Base-by-base conservation (phyloP, 495 filamentous ascomycete genomes). In the Penicillium taxi region DNA sequence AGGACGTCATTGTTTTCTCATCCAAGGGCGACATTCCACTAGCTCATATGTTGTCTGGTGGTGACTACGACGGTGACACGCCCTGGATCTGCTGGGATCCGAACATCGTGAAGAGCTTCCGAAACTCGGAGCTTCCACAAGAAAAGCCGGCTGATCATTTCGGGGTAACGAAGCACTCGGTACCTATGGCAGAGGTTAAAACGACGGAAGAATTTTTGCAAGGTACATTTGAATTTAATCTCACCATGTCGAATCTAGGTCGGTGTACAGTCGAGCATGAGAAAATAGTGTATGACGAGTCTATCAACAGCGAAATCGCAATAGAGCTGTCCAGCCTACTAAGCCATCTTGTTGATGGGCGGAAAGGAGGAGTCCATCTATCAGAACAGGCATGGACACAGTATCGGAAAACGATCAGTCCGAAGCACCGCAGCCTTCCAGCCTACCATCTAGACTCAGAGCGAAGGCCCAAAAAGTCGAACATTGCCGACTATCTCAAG, bases 31-130 rank as follows among this genome's bases (percentile, higher is more conserved):
- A 72, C 8, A 69, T 70, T 14, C 75, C 86, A 0, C 70, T 94
- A 1, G 91, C 88, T 0, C 74, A 78, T 21, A 84, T 86, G 56
- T 67, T 96, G 0, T 91, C 86, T 3, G 91, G 90, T 9, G 91
- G 91, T 6, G 91, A 98, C 58, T 96, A 96, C 54, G 90, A 96
- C 41, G 91, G 91, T 0, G 91, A 98, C 46, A 81, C 71, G 26
- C 84, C 79, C 0, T 91, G 87, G 88, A 66, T 94, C 11, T 95
- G 88, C 56, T 96, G 87, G 89, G 88, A 96, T 40, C 67, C 69
- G 2, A 63, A 62, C 1, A 76, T 96, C 9, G 86, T 93, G 0
- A 48, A 71, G 4, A 72, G 65, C n/a, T 98, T 96, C 49, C 41
- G 52, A 3, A 95, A 94, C 48, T 78, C 82, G 4, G 61, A 70